A percentile compares a stretch with the other conserved stretches of the same genome.
phyloP scores from a whole-genome alignment of 2,329 filamentous ascomycete genomes.

The Trichoderma lentiforme region DNA sequence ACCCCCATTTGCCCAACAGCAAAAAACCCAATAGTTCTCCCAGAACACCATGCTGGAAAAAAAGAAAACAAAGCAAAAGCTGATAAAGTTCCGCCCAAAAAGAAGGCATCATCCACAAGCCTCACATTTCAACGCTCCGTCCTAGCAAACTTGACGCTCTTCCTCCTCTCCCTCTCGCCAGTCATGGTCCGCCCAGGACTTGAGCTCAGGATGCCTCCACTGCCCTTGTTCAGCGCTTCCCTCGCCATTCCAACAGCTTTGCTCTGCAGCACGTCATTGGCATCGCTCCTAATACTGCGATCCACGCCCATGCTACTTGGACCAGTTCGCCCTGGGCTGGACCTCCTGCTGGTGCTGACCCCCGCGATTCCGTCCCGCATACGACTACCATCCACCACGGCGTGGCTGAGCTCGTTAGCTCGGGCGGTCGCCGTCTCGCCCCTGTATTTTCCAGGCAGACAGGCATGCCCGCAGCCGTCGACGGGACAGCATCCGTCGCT shows the following conservation, averaged over 20 bases:
- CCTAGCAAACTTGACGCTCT: constrained; percentile 62
- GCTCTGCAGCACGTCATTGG: constrained; percentile 55
- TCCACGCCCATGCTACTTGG: constrained; percentile 13
- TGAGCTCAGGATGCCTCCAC: constrained; percentile 44
- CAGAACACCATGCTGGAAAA: constrained; percentile 3
- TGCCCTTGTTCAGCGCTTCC: constrained; percentile 44
- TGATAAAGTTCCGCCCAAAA: not conserved
- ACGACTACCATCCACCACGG: constrained; percentile 40
- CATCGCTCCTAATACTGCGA: constrained; percentile 42
- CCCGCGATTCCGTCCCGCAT: constrained; percentile 26
- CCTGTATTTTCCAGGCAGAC: constrained; percentile 55
- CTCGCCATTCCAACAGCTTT: constrained; percentile 58
- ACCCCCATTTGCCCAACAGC: not conserved
- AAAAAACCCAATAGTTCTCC: not conserved
- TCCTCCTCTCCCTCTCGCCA: constrained; percentile 53
- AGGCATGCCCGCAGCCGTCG: constrained; percentile 64
- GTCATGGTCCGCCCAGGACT: constrained; percentile 44
- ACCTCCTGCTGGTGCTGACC: constrained; percentile 27
- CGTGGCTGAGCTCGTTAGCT: constrained; percentile 52
- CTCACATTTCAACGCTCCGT: constrained; percentile 28
- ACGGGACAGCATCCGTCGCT: constrained; percentile 60
- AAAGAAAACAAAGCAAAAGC: not conserved
- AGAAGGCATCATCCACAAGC: too few relatives aligned
- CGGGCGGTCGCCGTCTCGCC: constrained; percentile 44
- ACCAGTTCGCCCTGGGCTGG: constrained; percentile 27